Base-by-base conservation (phyloP, 805 yeast genomes). In the Grigorovia yakushimaensis region DNA sequence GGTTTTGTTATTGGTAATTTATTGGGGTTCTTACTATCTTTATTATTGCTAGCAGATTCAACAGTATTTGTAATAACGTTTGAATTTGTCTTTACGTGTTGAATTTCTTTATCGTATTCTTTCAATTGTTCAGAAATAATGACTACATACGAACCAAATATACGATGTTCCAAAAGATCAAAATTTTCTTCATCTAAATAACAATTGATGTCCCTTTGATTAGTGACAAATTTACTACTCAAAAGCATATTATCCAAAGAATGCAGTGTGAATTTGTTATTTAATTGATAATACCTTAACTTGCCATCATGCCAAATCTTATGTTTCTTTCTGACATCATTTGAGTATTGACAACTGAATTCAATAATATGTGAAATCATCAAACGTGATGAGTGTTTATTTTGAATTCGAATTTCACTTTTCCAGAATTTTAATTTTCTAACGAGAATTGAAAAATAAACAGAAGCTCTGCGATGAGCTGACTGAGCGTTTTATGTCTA, bases 241-340 rank as follows among this genome's bases (percentile, higher is more conserved):
- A 61, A 47, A 43, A 53, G 45, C 9, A 54, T 50, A 23, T 58
- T 54, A 24, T 54, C 62, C 19, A 53, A 51, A 5, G 58, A 43
- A 43, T 52, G 59, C 15, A 62, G 51, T 42, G 50, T 50, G 37
- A 62, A 55, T 38, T 56, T 52, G 46, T 53, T 58, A 37, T 54
- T 57, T 15, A 51, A 21, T 30, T 53, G 47, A 19, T 47, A 55
- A 38, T 52, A 58, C 42, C 55, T 62, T 36, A 64, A 33, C 38
- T 49, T 57, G 5, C 68, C 68, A 52, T 64, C 68, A 45, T 64
- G 66, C 68, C 68, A 64, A 2, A 56, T 42, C 46, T 64, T 64
- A 39, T 57, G 65, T 49, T 64, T 64, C 52, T 62, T 62, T 39
- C 57, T 52, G 9, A 64, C 46, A 24, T 64, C 63, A 44, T 57